Percentiles rank a stretch among this genome's conserved stretches.
Conservation (phyloP, 2,329 filamentous ascomycete genomes). For the Cladosporium oxysporum region DNA sequence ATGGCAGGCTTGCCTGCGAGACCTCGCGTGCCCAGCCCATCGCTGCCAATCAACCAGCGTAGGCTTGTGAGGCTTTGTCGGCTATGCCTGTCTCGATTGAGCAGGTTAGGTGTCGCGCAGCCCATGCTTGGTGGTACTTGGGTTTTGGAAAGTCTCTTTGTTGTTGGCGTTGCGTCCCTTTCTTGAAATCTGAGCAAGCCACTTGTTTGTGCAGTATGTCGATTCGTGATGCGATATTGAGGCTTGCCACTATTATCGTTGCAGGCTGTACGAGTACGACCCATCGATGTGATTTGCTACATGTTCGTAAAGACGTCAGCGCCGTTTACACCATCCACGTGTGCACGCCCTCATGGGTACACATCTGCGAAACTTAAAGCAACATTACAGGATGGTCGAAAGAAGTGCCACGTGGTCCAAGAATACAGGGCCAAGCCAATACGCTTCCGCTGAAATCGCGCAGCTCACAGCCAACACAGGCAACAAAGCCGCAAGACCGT, state of each 20-base stretch:
- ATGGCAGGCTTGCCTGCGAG: slow-evolving; percentile 12
- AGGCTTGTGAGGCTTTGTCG: slow-evolving; percentile 14
- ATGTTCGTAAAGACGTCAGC: neutral
- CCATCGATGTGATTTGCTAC: neutral
- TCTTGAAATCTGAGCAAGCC: neutral
- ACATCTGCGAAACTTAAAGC: neutral
- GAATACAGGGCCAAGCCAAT: neutral
- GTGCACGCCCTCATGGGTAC: neutral
- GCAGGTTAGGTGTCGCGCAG: neutral
- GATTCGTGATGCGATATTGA: neutral
- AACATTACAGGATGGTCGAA: neutral
- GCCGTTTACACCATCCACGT: neutral
- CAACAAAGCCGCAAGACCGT: slow-evolving; percentile 3
- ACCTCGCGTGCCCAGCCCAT: neutral
- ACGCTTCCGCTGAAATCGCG: slow-evolving; percentile 14
- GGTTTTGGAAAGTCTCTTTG: neutral
- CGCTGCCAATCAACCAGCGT: neutral
- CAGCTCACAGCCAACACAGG: neutral
- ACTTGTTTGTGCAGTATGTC: neutral
- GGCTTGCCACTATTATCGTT: neutral
- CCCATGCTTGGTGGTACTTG: neutral
- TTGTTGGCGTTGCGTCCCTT: neutral
- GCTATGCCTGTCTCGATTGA: neutral
- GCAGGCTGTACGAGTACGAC: neutral
- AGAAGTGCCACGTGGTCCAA: slow-evolving; percentile 7